Conservation (phyloP, 148 eudicot species). For the Polygonum aviculare region DNA sequence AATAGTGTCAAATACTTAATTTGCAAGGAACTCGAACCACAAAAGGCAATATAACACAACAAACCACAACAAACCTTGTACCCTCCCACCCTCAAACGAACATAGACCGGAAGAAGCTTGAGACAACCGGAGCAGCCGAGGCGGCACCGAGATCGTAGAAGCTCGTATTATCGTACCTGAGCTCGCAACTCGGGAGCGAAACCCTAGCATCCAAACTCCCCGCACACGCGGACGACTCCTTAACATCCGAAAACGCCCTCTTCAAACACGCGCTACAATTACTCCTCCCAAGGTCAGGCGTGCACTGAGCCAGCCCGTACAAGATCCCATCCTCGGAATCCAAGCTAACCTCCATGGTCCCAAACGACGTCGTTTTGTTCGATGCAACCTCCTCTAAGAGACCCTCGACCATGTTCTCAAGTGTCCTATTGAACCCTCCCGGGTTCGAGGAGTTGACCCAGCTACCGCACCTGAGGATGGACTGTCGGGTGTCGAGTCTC, state of each 20-base stretch:
- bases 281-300: slow-evolving; percentile 20
- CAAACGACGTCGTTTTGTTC: background rate
- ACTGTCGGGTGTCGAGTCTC: background rate
- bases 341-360: background rate
- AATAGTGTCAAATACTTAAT: too few relatives aligned
- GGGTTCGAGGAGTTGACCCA: background rate
- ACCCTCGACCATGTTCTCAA: background rate
- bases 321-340: background rate
- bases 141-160: background rate
- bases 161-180: background rate
- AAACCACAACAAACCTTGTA: background rate
- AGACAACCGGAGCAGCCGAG: background rate
- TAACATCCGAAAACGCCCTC: background rate
- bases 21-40: background rate
- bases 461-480: background rate
- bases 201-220: background rate
- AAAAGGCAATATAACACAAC: background rate
- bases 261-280: slow-evolving; percentile 21
- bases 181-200: slow-evolving; percentile 1
- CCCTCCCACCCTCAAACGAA: background rate
- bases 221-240: background rate
- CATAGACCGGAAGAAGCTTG: background rate
- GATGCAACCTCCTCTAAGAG: background rate
- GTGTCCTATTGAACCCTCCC: background rate
- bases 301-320: slow-evolving; percentile 27